Base-by-base conservation (phyloP, 305 asterid genomes). In the Solanum hybrid region DNA sequence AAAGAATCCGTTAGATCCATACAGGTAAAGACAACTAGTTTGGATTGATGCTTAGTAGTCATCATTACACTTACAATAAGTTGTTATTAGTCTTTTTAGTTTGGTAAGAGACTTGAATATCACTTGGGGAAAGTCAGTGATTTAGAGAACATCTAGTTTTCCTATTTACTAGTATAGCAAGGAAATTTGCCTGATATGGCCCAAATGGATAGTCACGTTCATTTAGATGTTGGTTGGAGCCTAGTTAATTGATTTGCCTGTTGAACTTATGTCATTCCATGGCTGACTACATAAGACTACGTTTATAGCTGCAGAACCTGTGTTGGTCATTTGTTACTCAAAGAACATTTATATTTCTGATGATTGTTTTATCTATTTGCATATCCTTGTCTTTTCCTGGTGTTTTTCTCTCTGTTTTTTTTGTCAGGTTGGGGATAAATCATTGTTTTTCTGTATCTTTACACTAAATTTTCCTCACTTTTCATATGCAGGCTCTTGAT, bases 401-500 rank as follows among this genome's bases (percentile, higher is more conserved):
- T 22, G 28, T 35, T 71, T 87, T 51, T 40, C 64, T 36, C 51
- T 77, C 8, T 40, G 71, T 9, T 39, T 39, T 10, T 39, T 39
- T 39, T 4, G 51, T n/a, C n/a, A n/a, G 51, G 80, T 20, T 10
- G 83, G 67, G 18, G 73, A 37, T 89, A 20, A 31, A 51, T 57
- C 16, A 42, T 26, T 81, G n/a, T 35, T 31, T 34, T 6, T 73
- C 39, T 64, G 73, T 10, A 29, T 22, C 36, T 46, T 84, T 22
- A 29, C 40, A 46, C 74, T 40, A 46, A 24, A 46, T 29, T 51
- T 82, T 84, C 29, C 74, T 57, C 40, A 16, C 61, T 28, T 84
- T 84, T 29, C 37, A 46, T 29, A 84, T 88, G 90, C 91, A 92
- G 93, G 93, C 93, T 28, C 92, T 92, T 82, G 93, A 92, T 89